A percentile compares a stretch with the other conserved stretches of the same genome.
phyloP scores from a whole-genome alignment of 1,284 basidiomycete genomes.

The Ganoderma leucocontextum region DNA sequence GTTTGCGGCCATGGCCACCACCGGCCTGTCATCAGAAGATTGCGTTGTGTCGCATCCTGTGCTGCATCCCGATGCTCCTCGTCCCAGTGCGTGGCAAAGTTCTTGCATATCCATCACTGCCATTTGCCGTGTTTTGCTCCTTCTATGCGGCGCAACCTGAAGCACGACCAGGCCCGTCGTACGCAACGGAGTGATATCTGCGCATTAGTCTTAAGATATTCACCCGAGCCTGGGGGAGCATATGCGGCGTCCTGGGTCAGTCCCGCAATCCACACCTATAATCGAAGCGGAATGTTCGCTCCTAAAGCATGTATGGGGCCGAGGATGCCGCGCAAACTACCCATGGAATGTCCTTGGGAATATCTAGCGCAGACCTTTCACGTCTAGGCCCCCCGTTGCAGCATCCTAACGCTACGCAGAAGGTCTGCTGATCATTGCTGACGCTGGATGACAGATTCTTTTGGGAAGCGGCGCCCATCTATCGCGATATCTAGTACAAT shows the following conservation, averaged over 20 bases:
- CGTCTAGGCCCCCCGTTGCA: not conserved
- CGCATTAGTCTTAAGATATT: not conserved
- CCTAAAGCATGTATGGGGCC: not conserved
- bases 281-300: not conserved
- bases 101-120: not conserved
- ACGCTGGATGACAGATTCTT: constrained; percentile 10
- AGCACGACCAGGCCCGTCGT: not conserved
- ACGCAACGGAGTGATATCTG: not conserved
- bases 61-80: not conserved
- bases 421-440: constrained; percentile 11
- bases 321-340: not conserved
- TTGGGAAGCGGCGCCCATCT: constrained; percentile 75
- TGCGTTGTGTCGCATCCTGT: constrained; percentile 3
- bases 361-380: not conserved
- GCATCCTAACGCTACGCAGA: not conserved
- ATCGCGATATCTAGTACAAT: constrained; percentile 78
- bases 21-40: not conserved
- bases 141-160: not conserved
- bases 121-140: not conserved
- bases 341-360: not conserved
- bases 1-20: constrained; percentile 7
- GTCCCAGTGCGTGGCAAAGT: not conserved
- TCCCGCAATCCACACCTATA: not conserved
- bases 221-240: not conserved
- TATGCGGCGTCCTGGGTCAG: not conserved